phyloP scores from a whole-genome alignment of 257 asterid species.

The Echites panduratus region DNA sequence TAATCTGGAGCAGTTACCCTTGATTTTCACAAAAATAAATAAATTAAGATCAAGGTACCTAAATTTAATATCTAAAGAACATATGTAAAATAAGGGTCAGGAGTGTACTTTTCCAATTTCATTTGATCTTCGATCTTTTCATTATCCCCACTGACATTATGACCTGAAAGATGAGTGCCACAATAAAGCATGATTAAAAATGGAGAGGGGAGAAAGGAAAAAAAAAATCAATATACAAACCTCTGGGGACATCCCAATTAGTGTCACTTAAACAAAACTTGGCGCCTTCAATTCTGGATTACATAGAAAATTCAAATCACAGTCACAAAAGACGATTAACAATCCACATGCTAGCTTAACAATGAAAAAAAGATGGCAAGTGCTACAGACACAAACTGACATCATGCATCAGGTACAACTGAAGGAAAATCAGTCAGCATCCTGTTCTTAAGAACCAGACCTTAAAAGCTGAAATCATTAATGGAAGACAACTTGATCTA shows the following conservation, averaged over 20 bases:
- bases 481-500: not conserved
- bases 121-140: conserved; percentile 29
- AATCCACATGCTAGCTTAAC: too few species aligned
- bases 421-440: too few species aligned
- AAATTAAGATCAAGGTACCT: conserved; percentile 24
- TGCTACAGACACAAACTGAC: too few species aligned
- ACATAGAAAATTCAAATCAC: conserved; percentile 13
- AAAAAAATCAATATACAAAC: conserved; percentile 26
- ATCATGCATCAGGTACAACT: too few species aligned
- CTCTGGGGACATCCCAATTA: conserved; percentile 32
- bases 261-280: conserved; percentile 30
- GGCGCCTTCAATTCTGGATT: conserved; percentile 42
- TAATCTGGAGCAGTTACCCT: conserved; percentile 32
- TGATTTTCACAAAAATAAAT: conserved; percentile 14
- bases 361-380: not conserved
- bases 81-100: conserved; percentile 7
- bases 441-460: too few species aligned
- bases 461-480: not conserved
- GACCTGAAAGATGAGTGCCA: conserved; percentile 37
- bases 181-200: conserved; percentile 6
- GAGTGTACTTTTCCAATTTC: conserved; percentile 42
- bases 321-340: not conserved
- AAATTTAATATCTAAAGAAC: conserved; percentile 8
- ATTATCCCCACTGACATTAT: conserved; percentile 29
- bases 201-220: conserved; percentile 7